A percentile compares a stretch with the other conserved stretches of the same genome.
Conservation (phyloP, 805 yeast genomes). For the Hermanozyma aechmeae region DNA sequence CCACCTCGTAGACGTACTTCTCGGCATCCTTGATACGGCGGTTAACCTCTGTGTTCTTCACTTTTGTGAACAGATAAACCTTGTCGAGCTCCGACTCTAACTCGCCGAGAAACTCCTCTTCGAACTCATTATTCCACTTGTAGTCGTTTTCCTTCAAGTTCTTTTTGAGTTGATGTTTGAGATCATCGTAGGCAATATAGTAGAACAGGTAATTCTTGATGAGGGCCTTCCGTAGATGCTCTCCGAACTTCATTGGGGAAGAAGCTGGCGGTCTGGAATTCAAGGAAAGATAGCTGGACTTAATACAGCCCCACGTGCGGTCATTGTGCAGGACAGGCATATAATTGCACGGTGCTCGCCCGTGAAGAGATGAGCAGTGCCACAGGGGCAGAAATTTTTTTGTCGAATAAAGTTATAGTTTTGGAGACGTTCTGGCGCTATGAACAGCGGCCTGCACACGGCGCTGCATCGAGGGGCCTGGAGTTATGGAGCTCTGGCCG, state of each 20-base stretch:
- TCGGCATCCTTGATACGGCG: constrained; percentile 82
- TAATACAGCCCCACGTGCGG: too few species aligned
- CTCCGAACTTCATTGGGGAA: constrained; percentile 82
- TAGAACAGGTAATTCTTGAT: constrained; percentile 87
- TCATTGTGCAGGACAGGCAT: too few species aligned
- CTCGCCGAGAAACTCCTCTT: constrained; percentile 67
- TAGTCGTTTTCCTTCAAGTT: constrained; percentile 48
- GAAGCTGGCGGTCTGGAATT: too few species aligned
- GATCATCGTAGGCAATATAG: constrained; percentile 85
- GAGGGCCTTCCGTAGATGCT: constrained; percentile 79
- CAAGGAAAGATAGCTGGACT: too few species aligned
- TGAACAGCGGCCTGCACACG: too few species aligned
- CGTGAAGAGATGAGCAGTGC: too few species aligned
- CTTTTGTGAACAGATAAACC: constrained; percentile 83
- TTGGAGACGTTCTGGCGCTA: too few species aligned
- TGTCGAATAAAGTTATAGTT: too few species aligned
- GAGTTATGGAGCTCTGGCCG: too few species aligned
- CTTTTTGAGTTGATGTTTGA: constrained; percentile 71
- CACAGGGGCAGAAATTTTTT: too few species aligned
- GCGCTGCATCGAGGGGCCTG: too few species aligned
- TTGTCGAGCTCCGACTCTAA: constrained; percentile 85
- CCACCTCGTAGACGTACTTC: constrained; percentile 57
- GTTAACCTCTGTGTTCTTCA: constrained; percentile 77
- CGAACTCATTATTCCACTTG: constrained; percentile 69
- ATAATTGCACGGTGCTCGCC: too few species aligned